Conservation (phyloP, 352 stramenopile species). For the Lagenidium sp. region DNA sequence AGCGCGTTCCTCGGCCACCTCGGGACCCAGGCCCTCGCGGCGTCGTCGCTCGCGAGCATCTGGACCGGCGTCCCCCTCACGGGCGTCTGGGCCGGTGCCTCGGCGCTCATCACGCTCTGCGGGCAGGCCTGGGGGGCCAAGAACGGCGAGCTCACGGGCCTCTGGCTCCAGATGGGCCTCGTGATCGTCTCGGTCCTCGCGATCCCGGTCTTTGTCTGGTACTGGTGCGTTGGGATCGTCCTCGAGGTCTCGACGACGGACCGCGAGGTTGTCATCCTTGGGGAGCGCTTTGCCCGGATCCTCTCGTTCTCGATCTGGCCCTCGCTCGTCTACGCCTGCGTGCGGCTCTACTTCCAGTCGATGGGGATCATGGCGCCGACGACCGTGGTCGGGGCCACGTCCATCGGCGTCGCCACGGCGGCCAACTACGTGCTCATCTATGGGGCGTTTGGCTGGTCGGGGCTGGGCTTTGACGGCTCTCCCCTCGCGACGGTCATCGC, state of each 20-base stretch:
- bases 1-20: conserved; percentile 71
- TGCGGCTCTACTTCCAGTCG: conserved; percentile 77
- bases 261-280: conserved; percentile 49
- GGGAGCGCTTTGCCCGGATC: conserved; percentile 65
- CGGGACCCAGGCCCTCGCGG: conserved; percentile 56
- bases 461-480: conserved; percentile 71
- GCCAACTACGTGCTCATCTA: conserved; percentile 57
- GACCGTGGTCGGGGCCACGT: conserved; percentile 55
- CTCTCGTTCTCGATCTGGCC: conserved; percentile 73
- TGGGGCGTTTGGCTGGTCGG: conserved; percentile 34
- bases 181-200: conserved; percentile 31
- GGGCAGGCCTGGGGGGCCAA: conserved; percentile 64
- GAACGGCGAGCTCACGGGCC: conserved; percentile 50
- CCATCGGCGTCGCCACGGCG: conserved; percentile 45
- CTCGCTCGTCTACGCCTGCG: conserved; percentile 64
- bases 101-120: conserved; percentile 69
- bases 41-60: conserved; percentile 61
- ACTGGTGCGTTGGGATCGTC: conserved; percentile 35
- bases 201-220: conserved; percentile 54
- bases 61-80: conserved; percentile 69
- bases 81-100: conserved; percentile 57
- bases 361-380: conserved; percentile 75
- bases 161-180: conserved; percentile 72
- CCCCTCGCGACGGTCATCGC: conserved; percentile 67
- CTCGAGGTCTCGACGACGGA: conserved; percentile 61